Conservation (phyloP, 805 yeast genomes). For the Nakazawaea anatomiae region DNA sequence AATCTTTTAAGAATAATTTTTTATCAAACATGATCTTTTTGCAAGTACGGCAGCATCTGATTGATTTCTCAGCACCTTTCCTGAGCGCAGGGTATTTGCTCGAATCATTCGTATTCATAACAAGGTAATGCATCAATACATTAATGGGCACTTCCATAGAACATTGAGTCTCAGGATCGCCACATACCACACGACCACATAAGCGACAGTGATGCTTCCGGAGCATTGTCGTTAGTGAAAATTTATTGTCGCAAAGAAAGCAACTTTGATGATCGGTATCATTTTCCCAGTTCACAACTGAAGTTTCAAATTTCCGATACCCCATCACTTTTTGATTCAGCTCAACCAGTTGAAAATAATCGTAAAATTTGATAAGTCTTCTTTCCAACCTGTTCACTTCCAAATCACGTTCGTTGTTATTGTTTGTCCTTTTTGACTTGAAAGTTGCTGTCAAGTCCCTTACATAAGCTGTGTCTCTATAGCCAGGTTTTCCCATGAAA, state of each 20-base stretch:
- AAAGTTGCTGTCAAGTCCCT: constrained; percentile 44
- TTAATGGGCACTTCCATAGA: constrained; percentile 64
- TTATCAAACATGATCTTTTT: constrained; percentile 54
- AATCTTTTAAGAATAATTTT: constrained; percentile 41
- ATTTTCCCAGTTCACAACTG: constrained; percentile 62
- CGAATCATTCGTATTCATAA: neutral
- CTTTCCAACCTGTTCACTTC: constrained; percentile 54
- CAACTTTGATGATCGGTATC: constrained; percentile 47
- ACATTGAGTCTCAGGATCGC: constrained; percentile 54
- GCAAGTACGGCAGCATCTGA: constrained; percentile 70
- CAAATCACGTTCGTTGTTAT: constrained; percentile 44
- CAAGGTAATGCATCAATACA: constrained; percentile 30
- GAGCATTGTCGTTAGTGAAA: constrained; percentile 39
- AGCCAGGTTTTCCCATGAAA: constrained; percentile 48
- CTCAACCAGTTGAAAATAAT: constrained; percentile 11
- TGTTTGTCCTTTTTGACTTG: constrained; percentile 30
- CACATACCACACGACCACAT: constrained; percentile 84
- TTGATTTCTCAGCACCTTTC: constrained; percentile 18
- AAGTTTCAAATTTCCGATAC: constrained; percentile 34
- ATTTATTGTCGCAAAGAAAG: constrained; percentile 53
- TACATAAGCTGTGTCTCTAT: constrained; percentile 35
- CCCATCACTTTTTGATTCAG: constrained; percentile 7
- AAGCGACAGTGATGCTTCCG: constrained; percentile 89
- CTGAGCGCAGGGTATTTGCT: neutral
- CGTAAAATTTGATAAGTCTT: constrained; percentile 42